Evolutionary conservation across 352 stramenopile genomes (phyloP).

Genomic region (Phytopythium chamaehyphon): DNA sequence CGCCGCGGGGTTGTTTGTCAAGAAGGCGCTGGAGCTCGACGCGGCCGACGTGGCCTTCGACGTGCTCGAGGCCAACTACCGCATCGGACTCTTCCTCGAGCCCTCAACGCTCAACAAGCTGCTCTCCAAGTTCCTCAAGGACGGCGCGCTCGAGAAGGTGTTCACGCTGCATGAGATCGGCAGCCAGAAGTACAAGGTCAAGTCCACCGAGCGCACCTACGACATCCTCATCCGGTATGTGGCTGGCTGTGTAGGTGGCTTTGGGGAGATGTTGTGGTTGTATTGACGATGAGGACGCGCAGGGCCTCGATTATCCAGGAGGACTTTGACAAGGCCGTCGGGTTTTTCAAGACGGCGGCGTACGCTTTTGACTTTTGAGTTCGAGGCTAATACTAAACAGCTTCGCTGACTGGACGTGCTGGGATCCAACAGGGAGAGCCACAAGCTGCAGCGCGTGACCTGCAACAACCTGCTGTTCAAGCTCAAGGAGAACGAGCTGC

Average conservation of each 20-base stretch:
- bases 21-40: slow-evolving; percentile 80
- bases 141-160: slow-evolving; percentile 75
- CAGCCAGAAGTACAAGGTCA: slow-evolving; percentile 76
- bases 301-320: slow-evolving; percentile 68
- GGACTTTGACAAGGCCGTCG: slow-evolving; percentile 70
- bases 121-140: slow-evolving; percentile 77
- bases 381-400: not conserved
- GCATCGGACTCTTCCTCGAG: slow-evolving; percentile 79
- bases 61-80: slow-evolving; percentile 78
- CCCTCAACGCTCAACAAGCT: slow-evolving; percentile 80
- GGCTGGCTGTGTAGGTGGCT: no score
- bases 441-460: slow-evolving; percentile 80
- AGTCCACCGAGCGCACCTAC: slow-evolving; percentile 80
- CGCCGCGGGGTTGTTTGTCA: slow-evolving; percentile 72
- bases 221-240: slow-evolving; percentile 76
- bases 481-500: slow-evolving; percentile 76
- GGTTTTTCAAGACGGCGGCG: slow-evolving; percentile 68
- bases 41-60: slow-evolving; percentile 68
- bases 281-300: no score
- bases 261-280: no score
- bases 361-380: slow-evolving; percentile 26
- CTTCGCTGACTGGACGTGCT: not conserved
- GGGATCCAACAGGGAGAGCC: slow-evolving; percentile 33
- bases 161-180: slow-evolving; percentile 76
- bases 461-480: slow-evolving; percentile 87